phyloP scores from a whole-genome alignment of 495 filamentous ascomycete species.

The Podospora sp. region DNA sequence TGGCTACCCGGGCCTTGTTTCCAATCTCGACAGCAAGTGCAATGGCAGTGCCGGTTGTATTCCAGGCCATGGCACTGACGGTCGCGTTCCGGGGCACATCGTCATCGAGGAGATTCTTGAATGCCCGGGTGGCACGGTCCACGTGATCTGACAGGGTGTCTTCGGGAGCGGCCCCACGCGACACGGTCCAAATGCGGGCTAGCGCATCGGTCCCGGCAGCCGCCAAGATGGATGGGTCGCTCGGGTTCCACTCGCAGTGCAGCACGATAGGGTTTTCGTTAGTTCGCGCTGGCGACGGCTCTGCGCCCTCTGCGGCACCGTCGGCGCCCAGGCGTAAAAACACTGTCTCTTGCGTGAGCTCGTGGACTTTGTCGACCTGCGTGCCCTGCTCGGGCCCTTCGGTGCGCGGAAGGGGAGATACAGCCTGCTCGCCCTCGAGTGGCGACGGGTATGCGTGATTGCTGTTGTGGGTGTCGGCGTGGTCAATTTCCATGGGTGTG shows the following conservation, averaged over 20 bases:
- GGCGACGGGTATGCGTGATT: constrained; percentile 60
- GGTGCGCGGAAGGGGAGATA: constrained; percentile 59
- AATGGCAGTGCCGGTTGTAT: constrained; percentile 63
- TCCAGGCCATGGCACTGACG: constrained; percentile 72
- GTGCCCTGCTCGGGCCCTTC: constrained; percentile 71
- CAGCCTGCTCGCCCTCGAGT: constrained; percentile 55
- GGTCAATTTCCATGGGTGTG: constrained; percentile 63
- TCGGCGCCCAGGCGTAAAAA: constrained; percentile 63
- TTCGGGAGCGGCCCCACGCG: constrained; percentile 53
- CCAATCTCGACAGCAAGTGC: constrained; percentile 69
- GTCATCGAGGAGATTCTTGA: constrained; percentile 47
- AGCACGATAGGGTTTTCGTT: constrained; percentile 61
- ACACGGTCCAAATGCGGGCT: constrained; percentile 77
- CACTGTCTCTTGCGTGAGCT: constrained; percentile 66
- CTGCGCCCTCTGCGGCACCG: constrained; percentile 49
- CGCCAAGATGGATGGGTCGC: constrained; percentile 71
- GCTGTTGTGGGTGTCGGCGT: constrained; percentile 44
- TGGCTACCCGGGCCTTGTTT: constrained; percentile 63
- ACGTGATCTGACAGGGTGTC: constrained; percentile 47
- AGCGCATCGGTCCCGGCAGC: constrained; percentile 74
- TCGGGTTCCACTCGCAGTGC: constrained; percentile 75
- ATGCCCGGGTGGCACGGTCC: constrained; percentile 40
- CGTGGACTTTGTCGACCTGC: constrained; percentile 67
- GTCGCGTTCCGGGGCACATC: constrained; percentile 48
- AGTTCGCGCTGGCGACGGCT: constrained; percentile 34